Base-by-base conservation (phyloP, 2,329 filamentous ascomycete species). In the Fusarium sp. region DNA sequence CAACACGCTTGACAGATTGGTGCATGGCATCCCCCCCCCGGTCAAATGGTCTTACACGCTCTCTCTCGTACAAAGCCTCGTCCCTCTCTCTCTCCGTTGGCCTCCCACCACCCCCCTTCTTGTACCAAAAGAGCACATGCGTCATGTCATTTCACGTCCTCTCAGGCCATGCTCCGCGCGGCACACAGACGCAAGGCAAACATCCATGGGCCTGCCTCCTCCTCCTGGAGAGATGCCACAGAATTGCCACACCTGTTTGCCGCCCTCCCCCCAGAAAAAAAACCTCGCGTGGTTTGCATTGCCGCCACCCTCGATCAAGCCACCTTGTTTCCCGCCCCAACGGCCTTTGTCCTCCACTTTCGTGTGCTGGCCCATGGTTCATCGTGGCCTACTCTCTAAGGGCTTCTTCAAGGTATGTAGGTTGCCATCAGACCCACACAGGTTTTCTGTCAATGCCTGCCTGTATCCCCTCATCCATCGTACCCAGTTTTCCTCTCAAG, bases 111-210 rank as follows among this genome's bases (percentile, higher is more conserved):
- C 46, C 33, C 38, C 38, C 53, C 36, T 9, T 31, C 58, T 67
- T 67, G 65, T 61, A 54, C 46, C 59, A 58, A 58, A 38, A 58
- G 20, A 46, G 40, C 67, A 65, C 67, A 65, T 64, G 55, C 60
- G 18, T 50, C 64, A 61, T 67, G 64, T 59, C 70, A 65, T 57
- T 54, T 62, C 70, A 58, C 68, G 60, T 54, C 58, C 36, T 65
- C 61, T 61, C 68, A 70, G 42, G 46, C 62, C 70, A 72, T 33
- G 27, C 62, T 62, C 70, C 63, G 61, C 49, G 31, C 31, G 27
- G 61, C 44, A 68, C 69, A 68, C 71, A 70, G 61, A 69, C 64
- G 62, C 67, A 64, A 70, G 60, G 62, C 69, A 66, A 70, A 70
- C 68, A 70, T 55, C 23, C 23, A 25, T 25, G 23, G 51, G 51